Evolutionary conservation across 2,329 filamentous ascomycete species (phyloP).

Genomic region (Cladorrhinum sp.): DNA sequence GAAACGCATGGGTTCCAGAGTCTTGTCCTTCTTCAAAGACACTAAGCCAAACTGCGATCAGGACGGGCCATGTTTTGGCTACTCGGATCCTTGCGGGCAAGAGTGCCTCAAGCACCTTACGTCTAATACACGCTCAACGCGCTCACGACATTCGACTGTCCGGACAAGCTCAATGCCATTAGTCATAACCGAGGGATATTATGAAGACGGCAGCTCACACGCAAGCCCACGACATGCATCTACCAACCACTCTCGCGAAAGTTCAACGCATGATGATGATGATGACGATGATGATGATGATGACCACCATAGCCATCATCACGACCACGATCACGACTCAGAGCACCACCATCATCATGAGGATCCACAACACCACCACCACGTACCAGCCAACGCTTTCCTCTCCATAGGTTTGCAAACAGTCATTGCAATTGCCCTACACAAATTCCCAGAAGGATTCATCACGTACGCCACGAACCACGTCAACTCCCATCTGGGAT

Average conservation of each 20-base stretch:
- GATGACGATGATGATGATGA: conserved; percentile 18
- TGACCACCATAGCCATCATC: conserved; percentile 20
- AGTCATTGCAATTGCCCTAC: conserved; percentile 87
- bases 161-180: conserved; percentile 37
- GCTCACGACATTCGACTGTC: conserved; percentile 35
- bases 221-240: conserved; percentile 36
- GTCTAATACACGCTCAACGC: conserved; percentile 30
- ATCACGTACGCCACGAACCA: conserved; percentile 98
- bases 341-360: conserved; percentile 17
- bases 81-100: conserved; percentile 62
- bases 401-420: conserved; percentile 94
- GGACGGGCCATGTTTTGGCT: conserved; percentile 59
- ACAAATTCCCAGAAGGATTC: conserved; percentile 87
- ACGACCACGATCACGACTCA: conserved; percentile 9
- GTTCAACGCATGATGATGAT: conserved; percentile 18
- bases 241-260: conserved; percentile 40
- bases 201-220: conserved; percentile 30
- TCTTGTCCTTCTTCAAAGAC: conserved; percentile 64
- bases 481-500: conserved; percentile 81
- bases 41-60: conserved; percentile 62
- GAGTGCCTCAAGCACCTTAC: conserved; percentile 61
- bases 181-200: conserved; percentile 31
- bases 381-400: conserved; percentile 91
- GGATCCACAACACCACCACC: conserved; percentile 74
- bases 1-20: conserved; percentile 48